Percentiles rank a stretch among this genome's conserved stretches.
Conservation (phyloP, 768 basidiomycete genomes). For the Hemileccinum rubropunctum region DNA sequence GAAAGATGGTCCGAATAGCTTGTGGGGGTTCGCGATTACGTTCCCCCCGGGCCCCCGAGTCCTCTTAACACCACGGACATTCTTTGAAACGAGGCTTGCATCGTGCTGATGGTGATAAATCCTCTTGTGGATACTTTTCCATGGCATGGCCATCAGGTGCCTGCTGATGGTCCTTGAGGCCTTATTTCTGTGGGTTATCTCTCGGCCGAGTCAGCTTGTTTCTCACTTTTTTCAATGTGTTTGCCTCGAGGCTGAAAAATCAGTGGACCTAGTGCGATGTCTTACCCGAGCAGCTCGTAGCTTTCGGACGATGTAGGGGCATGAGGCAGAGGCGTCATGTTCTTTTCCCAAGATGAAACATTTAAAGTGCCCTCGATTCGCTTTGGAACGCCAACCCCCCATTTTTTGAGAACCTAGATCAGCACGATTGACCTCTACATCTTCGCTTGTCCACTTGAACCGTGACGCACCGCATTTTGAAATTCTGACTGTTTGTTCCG, state of each 20-base stretch:
- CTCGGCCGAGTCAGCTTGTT: not conserved
- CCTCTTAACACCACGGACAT: not conserved
- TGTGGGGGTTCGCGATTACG: conserved; percentile 5
- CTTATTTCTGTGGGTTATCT: conserved; percentile 7
- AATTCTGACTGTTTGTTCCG: not conserved
- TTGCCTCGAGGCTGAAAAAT: conserved; percentile 51
- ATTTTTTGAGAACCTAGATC: not conserved
- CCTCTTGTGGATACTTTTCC: conserved; percentile 6
- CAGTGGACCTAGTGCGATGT: not conserved
- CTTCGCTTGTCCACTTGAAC: no score
- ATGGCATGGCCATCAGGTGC: conserved; percentile 5
- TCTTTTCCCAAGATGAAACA: conserved; percentile 28
- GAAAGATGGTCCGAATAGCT: conserved; percentile 2
- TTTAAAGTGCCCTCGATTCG: conserved; percentile 12
- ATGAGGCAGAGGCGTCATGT: conserved; percentile 17
- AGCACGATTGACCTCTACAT: not conserved
- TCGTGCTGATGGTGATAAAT: conserved; percentile 24
- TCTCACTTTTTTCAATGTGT: not conserved
- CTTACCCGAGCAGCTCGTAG: conserved; percentile 18
- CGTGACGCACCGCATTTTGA: no score
- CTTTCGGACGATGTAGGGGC: conserved; percentile 11
- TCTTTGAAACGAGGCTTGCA: conserved; percentile 21
- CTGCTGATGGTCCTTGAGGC: conserved; percentile 1
- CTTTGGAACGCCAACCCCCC: conserved; percentile 1
- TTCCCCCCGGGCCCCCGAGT: no score